Evolutionary conservation across 2,329 filamentous ascomycete species (phyloP).

Genomic region (Pyrenochaeta sp.): DNA sequence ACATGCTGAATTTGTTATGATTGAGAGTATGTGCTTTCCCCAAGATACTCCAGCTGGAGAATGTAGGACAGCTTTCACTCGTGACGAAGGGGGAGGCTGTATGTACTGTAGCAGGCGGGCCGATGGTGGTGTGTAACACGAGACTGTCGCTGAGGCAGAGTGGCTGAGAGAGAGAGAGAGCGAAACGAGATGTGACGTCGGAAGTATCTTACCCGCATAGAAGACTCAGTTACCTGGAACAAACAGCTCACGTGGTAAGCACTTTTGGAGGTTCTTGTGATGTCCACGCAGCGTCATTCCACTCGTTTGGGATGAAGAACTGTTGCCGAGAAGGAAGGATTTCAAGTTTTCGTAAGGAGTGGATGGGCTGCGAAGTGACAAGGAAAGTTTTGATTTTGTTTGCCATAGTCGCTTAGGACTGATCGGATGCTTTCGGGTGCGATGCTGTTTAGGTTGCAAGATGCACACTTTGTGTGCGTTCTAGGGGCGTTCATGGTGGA

Average conservation of each 20-base stretch:
- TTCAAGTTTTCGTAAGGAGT: too few relatives aligned
- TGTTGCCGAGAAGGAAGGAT: too few relatives aligned
- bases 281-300: not conserved
- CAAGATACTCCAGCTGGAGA: not conserved
- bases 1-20: not conserved
- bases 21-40: not conserved
- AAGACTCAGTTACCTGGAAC: not conserved
- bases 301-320: not conserved
- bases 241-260: not conserved
- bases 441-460: too few relatives aligned
- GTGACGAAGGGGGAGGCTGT: not conserved
- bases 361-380: too few relatives aligned
- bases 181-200: not conserved
- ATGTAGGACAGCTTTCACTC: not conserved
- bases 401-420: too few relatives aligned
- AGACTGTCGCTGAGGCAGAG: not conserved
- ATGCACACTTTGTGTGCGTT: too few relatives aligned
- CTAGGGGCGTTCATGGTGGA: too few relatives aligned
- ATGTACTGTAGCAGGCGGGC: not conserved
- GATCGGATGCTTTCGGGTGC: too few relatives aligned
- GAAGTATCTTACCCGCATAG: not conserved
- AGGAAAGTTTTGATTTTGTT: too few relatives aligned
- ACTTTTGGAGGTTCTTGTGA: not conserved
- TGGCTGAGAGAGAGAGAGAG: not conserved
- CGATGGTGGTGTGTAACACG: not conserved